Base-by-base conservation (phyloP, 2,329 filamentous ascomycete species). In the Fulvia fulva region DNA sequence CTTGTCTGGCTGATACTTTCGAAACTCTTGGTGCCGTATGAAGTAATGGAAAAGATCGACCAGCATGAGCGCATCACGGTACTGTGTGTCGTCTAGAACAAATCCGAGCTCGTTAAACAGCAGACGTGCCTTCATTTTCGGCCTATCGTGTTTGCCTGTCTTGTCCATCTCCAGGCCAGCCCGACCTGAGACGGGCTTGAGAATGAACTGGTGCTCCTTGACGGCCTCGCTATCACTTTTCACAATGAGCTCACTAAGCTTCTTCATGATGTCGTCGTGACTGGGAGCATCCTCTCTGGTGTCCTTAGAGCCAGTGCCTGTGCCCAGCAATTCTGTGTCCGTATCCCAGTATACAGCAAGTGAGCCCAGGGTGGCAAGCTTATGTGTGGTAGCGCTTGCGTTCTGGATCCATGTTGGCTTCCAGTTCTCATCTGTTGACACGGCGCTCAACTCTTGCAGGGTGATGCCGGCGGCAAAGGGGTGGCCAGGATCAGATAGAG, bases 21-120 rank as follows among this genome's bases (percentile, higher is more conserved):
- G 95, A 78, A 97, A 97, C 73, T 99, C 93, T 73, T 97, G 94
- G 65, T 99, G 94, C 30, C 93, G 87, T 67, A 97, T 89, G 74
- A 97, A 99, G 76, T 96, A 97, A 74, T 99, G 94, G 78, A 99
- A 99, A 2, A 97, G 80, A 71, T 99, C 94, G 1, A 97, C 89
- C 79, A 99, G 89, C 94, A 99, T 99, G 58, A 99, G 78, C 5
- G 88, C 91, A 76, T 99, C 94, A 28, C 95, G 89, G 71, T 99
- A 99, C 73, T 99, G 94, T 65, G 97, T 86, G 65, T 99, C 93
- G 66, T 99, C 95, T 30, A 99, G 82, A n/a, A 97, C 90, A 63
- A 99, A 87, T 52, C 95, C 94, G 58, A 99, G 92, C 71, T 99
- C 95, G 70, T 99, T 93, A 67, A 99, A 99, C 1, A 97, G 78